phyloP scores from a whole-genome alignment of 495 filamentous ascomycete species.

The Lasiosphaeria miniovina region DNA sequence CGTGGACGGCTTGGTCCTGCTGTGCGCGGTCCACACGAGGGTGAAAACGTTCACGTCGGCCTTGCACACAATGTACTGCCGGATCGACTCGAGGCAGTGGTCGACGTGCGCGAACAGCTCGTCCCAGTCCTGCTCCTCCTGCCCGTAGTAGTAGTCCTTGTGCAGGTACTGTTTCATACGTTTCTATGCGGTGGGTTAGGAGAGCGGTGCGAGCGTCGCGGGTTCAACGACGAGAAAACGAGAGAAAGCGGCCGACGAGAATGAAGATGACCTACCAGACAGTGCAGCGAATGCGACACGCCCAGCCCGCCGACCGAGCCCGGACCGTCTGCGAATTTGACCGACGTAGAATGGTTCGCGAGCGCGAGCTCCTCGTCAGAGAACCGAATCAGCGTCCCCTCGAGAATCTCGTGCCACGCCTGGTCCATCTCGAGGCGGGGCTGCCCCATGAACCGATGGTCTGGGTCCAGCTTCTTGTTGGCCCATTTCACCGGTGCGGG shows the following conservation, averaged over 20 bases:
- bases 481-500: slow-evolving; percentile 18
- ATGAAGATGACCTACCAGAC: slow-evolving; percentile 12
- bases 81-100: slow-evolving; percentile 23
- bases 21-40: slow-evolving; percentile 17
- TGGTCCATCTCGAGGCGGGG: slow-evolving; percentile 22
- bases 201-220: background rate
- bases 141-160: slow-evolving; percentile 20
- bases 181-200: slow-evolving; percentile 11
- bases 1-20: slow-evolving; percentile 14
- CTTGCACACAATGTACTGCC: slow-evolving; percentile 15
- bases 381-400: slow-evolving; percentile 14
- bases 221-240: background rate
- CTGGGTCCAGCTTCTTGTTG: slow-evolving; percentile 13
- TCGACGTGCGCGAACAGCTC: slow-evolving; percentile 20
- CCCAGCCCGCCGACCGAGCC: slow-evolving; percentile 21
- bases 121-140: slow-evolving; percentile 14
- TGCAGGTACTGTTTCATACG: slow-evolving; percentile 27
- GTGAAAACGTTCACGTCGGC: slow-evolving; percentile 21
- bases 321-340: slow-evolving; percentile 17
- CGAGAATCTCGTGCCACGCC: slow-evolving; percentile 22
- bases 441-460: slow-evolving; percentile 20
- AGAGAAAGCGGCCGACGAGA: background rate
- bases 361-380: slow-evolving; percentile 14
- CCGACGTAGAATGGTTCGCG: slow-evolving; percentile 13
- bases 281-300: slow-evolving; percentile 22